Percentiles rank a stretch among this genome's conserved stretches.
These are phyloP conservation scores for Colletotrichum lupini DNA, from an alignment of 2,329 filamentous ascomycete genomes.

Conservation along the genomic window DNA sequence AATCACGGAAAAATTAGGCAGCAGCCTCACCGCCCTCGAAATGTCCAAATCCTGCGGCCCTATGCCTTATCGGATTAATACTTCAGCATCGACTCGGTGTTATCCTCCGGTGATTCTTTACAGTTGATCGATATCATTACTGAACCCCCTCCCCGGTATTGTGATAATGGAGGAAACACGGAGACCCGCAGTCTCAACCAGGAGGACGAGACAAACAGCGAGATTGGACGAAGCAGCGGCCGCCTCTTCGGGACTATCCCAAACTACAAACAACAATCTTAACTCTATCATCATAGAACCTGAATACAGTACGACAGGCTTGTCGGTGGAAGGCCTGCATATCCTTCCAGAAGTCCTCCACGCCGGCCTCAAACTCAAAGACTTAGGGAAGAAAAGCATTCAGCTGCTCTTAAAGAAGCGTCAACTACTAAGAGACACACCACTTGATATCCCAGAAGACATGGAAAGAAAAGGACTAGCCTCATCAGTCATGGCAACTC, in stretches of 20 bases:
- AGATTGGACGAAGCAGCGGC: neutral
- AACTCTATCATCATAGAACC: neutral
- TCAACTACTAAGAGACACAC: slow-evolving; percentile 21
- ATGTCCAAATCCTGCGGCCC: too few relatives aligned
- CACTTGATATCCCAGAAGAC: slow-evolving; percentile 13
- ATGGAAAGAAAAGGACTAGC: slow-evolving; percentile 5
- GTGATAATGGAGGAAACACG: neutral
- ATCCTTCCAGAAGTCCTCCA: slow-evolving; percentile 1
- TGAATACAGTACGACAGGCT: neutral
- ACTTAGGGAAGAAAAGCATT: slow-evolving; percentile 16
- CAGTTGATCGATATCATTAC: neutral
- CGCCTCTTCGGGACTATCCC: neutral
- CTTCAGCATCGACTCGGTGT: neutral
- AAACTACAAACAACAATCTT: neutral
- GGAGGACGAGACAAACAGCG: slow-evolving; percentile 10
- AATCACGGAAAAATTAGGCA: slow-evolving; percentile 5
- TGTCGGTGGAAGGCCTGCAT: neutral
- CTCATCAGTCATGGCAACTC: slow-evolving; percentile 41
- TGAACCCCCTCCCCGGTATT: neutral
- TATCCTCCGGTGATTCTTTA: neutral
- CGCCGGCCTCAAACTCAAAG: slow-evolving; percentile 12
- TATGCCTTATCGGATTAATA: neutral
- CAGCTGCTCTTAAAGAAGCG: slow-evolving; percentile 31
- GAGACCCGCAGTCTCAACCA: neutral
- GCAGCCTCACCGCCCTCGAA: neutral